Evolutionary conservation across 306 rosid species (phyloP), one percentile per base, ranked within the genome.

Genomic region (Biancaea sappan): DNA sequence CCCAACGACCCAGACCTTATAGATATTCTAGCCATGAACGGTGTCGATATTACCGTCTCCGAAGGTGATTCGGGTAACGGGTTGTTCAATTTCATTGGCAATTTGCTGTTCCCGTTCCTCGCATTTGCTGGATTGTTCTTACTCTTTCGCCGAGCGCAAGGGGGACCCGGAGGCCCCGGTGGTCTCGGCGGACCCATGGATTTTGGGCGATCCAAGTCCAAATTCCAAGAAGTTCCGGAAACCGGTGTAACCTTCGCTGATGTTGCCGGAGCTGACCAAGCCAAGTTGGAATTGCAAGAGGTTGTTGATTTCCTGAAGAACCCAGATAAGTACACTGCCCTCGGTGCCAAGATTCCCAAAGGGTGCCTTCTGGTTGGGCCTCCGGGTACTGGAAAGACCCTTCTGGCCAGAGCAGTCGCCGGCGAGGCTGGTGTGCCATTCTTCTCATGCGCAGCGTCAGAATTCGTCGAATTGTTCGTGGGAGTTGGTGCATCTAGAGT

Each of bases 141-240:
- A 22, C 91, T 94, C 37, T 94, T 94, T 81, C 89, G 96, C 8
- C 76, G 99, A 16, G 87, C 93, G 5, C 95, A 90, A 58, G 97
- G 99, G 72, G 74, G 99, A 5, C 92, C 97, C 0, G 97, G 97
- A 1, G 99, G 99, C 0, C 95, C 96, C 0, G 97, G 97, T 1
- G 99, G 96, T 24, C 88, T 92, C 0, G 97, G 99, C 0, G 99
- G 99, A 35, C 97, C 99, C 6, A 94, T 94, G 99, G 99, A 94
- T 76, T 94, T 94, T 43, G 96, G 98, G 78, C 51, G 97, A 56
- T 92, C 91, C 0, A 94, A 92, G 66, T 94, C 99, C 15, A 94
- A 94, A 41, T 94, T 94, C 79, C 96, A 92, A 29, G 99, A 94
- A 50, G 99, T 94, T 4, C 97, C 97, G 0, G 99, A 94, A 57